Percentiles rank a stretch among this genome's conserved stretches.
These are phyloP conservation scores for Physocladia obscura DNA, from an alignment of 192 early-diverging fungal species.

Conservation along the genomic window DNA sequence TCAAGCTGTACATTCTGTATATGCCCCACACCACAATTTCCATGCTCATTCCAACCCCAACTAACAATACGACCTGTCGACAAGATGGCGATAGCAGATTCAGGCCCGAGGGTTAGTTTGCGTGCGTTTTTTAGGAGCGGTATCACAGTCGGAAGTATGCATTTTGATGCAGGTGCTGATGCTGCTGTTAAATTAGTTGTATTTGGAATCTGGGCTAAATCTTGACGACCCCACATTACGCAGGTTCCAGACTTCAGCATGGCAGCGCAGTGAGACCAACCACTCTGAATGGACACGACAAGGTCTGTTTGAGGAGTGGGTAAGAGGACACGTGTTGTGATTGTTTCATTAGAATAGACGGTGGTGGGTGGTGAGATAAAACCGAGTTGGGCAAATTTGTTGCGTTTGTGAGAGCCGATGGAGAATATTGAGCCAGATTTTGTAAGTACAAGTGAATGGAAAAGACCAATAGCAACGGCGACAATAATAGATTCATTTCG, in stretches of 20 bases:
- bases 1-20: conserved; percentile 11
- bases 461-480: conserved; percentile 48
- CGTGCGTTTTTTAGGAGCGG: conserved; percentile 6
- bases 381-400: conserved; percentile 17
- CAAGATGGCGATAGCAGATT: conserved; percentile 65
- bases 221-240: conserved; percentile 72
- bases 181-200: background rate
- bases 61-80: conserved; percentile 45
- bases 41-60: conserved; percentile 98
- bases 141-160: background rate
- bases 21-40: conserved; percentile 70
- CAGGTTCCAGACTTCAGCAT: conserved; percentile 33
- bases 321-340: background rate
- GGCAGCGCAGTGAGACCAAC: conserved; percentile 62
- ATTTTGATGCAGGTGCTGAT: background rate
- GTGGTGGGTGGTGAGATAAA: background rate
- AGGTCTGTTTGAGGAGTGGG: background rate
- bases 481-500: conserved; percentile 39
- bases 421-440: background rate
- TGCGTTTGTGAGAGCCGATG: conserved; percentile 12
- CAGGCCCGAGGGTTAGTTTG: conserved; percentile 68
- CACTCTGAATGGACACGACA: conserved; percentile 23
- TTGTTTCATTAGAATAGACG: background rate
- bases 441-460: conserved; percentile 17
- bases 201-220: conserved; percentile 66